Evolutionary conservation across 305 asterid genomes (phyloP), one percentile per base, ranked within the genome.

Genomic region (Petunia hybrid): DNA sequence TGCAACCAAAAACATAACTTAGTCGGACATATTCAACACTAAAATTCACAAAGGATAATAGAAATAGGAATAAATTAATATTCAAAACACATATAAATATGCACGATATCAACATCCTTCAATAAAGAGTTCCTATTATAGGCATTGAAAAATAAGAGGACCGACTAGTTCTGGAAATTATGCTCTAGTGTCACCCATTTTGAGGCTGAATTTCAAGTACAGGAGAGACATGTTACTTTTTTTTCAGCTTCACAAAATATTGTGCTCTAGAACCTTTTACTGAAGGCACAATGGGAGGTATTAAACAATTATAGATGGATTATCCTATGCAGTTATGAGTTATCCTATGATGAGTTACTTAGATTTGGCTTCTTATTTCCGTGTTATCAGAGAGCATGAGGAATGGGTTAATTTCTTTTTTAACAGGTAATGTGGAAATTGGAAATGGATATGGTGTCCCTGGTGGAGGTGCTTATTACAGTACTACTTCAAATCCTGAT

Each of bases 391-490:
- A 43, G 5, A 8, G 38, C 38, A 63, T 62, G 77, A n/a, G 41
- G 55, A 36, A 43, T 71, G 55, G 83, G 67, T 79, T 57, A 80
- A 55, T 48, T 57, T 60, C 62, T 61, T 10, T 45, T 13, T 31
- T 86, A 68, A 81, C 74, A 95, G 98, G 97, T 65, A 91, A 95
- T 86, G 78, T 88, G 82, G 99, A 95, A 84, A 95, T 95, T 66
- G 98, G 98, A 82, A 95, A 95, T 86, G 99, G 99, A 59, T 95
- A 95, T 80, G 99, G 99, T 36, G 99, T 95, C 85, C 99, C 99
- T 13, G 98, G 99, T 64, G 99, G 99, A 51, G 96, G 95, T 86
- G 98, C 98, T 86, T 92, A 92, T 88, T 84, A 87, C 82, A 89
- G 91, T 85, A 78, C 91, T 84, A 78, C 62, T 41, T 85, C 92